Conservation (phyloP, 345 rosid species). For the Brassica nigra region DNA sequence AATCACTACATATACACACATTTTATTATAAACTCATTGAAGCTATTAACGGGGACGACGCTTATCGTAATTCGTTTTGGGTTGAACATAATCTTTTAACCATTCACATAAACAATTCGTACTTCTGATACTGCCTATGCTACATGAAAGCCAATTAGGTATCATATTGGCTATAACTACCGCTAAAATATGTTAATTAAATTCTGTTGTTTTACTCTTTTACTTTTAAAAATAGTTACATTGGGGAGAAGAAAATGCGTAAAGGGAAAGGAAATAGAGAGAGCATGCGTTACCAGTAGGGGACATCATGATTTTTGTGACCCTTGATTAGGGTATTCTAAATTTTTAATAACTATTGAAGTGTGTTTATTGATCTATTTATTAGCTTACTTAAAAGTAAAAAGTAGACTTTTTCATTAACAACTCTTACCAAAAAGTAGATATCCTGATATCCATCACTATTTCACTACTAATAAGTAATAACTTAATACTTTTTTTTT, state of each 20-base stretch:
- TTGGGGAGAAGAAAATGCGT: slow-evolving; percentile 32
- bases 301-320: slow-evolving; percentile 40
- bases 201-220: not conserved
- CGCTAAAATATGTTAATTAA: not conserved
- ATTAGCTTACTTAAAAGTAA: slow-evolving; percentile 17
- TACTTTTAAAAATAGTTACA: not conserved
- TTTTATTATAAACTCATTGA: slow-evolving; percentile 1
- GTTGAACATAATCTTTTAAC: not conserved
- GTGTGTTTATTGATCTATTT: slow-evolving; percentile 23
- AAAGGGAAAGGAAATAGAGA: slow-evolving; percentile 27
- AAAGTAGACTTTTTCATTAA: not conserved
- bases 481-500: too few species aligned
- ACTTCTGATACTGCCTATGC: not conserved
- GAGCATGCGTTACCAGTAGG: slow-evolving; percentile 44
- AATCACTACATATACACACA: not conserved
- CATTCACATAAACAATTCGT: not conserved
- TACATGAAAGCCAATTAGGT: not conserved
- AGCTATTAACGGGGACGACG: not conserved
- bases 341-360: not conserved
- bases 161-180: not conserved
- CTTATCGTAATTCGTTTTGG: not conserved
- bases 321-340: slow-evolving; percentile 29
- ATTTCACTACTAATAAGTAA: not conserved
- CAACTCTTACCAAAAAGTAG: slow-evolving; percentile 5
- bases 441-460: not conserved